These are phyloP conservation scores for Fusarium graminum DNA, from an alignment of 2,329 filamentous ascomycete genomes.

Conservation along the genomic window DNA sequence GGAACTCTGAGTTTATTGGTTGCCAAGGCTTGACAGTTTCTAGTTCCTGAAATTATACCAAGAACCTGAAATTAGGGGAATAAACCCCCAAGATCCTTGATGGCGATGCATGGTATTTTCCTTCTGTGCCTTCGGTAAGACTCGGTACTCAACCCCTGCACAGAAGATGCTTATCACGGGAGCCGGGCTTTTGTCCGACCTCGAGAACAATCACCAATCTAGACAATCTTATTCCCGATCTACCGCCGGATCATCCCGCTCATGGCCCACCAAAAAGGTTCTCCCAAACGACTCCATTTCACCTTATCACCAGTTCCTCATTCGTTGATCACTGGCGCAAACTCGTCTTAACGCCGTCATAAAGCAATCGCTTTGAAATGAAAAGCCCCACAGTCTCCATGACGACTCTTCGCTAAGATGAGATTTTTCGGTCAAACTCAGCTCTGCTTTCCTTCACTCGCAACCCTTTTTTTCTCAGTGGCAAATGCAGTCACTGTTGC, in stretches of 20 bases:
- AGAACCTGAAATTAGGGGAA: constrained; percentile 6
- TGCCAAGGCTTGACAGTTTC: constrained; percentile 2
- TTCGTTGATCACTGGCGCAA: constrained; percentile 13
- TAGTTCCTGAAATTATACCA: not conserved
- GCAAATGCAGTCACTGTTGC: constrained; percentile 40
- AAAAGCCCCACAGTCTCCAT: constrained; percentile 9
- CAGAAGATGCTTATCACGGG: not conserved
- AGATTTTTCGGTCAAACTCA: not conserved
- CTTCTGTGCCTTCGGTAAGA: not conserved
- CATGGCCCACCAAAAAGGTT: not conserved
- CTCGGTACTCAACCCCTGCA: constrained; percentile 14
- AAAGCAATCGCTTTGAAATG: not conserved
- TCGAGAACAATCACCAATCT: not conserved
- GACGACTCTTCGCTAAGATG: constrained; percentile 16
- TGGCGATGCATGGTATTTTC: not conserved
- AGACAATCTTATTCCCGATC: constrained; percentile 9
- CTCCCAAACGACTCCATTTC: constrained; percentile 18
- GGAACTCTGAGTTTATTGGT: not conserved
- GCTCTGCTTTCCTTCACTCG: not conserved
- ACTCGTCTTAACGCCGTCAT: not conserved
- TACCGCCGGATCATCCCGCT: constrained; percentile 4
- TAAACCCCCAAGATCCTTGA: not conserved
- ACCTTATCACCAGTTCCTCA: constrained; percentile 24
- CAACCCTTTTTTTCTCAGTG: not conserved
- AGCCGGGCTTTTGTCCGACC: constrained; percentile 11